Percentiles rank a stretch among this genome's conserved stretches.
Evolutionary conservation across 345 rosid species (phyloP).

Genomic region (Gossypium longicalyx): DNA sequence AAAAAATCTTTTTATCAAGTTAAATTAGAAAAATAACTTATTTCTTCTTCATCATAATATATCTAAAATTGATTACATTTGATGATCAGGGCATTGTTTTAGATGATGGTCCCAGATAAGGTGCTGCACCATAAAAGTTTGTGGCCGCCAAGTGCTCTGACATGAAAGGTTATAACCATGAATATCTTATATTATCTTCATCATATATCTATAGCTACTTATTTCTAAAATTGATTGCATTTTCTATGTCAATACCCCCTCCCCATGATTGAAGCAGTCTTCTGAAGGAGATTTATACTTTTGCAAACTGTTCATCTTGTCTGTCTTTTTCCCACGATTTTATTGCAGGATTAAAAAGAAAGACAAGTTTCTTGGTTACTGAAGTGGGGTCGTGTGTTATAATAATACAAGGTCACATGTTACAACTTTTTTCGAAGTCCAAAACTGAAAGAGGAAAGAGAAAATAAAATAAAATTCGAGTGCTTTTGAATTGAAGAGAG

Average conservation of each 20-base stretch:
- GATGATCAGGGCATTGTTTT: conserved; percentile 64
- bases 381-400: conserved; percentile 35
- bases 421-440: conserved; percentile 34
- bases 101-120: conserved; percentile 38
- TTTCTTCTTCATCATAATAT: not conserved
- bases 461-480: conserved; percentile 43
- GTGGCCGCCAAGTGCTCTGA: conserved; percentile 79
- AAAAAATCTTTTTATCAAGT: not conserved
- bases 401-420: conserved; percentile 37
- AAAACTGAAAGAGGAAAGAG: conserved; percentile 25
- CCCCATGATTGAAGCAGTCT: conserved; percentile 8
- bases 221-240: conserved; percentile 6
- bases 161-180: conserved; percentile 58
- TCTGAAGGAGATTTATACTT: conserved; percentile 12
- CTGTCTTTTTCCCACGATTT: conserved; percentile 25
- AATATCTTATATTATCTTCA: not conserved
- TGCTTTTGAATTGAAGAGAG: conserved; percentile 70
- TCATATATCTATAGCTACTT: not conserved
- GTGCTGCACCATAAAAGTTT: conserved; percentile 63
- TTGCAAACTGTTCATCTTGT: conserved; percentile 34
- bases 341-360: conserved; percentile 48
- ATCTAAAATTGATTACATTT: conserved; percentile 23
- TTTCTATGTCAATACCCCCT: not conserved
- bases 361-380: conserved; percentile 40
- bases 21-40: not conserved